These are phyloP conservation scores for Vaccinium macrocarpon DNA, from an alignment of 148 eudicot genomes.

Conservation along the genomic window DNA sequence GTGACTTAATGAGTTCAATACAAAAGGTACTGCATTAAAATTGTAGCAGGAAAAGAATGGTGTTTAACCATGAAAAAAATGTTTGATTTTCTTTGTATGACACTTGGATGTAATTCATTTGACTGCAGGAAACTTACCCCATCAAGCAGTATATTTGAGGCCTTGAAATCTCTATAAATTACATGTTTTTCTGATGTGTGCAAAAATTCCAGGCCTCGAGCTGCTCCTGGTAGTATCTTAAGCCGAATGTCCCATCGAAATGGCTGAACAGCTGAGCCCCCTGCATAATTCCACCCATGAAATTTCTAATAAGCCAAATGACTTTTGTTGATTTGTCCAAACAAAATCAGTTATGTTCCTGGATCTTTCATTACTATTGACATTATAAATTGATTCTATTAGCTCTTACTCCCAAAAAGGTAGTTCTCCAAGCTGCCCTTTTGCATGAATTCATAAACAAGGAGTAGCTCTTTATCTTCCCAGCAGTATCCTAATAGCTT, in stretches of 20 bases:
- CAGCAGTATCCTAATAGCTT: conserved; percentile 79
- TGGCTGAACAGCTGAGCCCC: conserved; percentile 76
- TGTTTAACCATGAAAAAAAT: neutral
- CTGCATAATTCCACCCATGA: conserved; percentile 26
- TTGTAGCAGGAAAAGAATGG: neutral
- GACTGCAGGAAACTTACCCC: conserved; percentile 44
- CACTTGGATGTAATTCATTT: neutral
- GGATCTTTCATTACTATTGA: neutral
- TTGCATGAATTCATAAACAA: conserved; percentile 74
- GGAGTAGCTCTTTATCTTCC: conserved; percentile 79
- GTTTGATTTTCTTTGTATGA: conserved; percentile 1
- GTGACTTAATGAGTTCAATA: neutral
- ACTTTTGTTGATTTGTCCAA: neutral
- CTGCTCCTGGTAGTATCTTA: conserved; percentile 77
- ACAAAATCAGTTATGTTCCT: neutral
- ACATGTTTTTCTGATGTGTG: conserved; percentile 67
- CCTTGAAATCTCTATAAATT: conserved; percentile 80
- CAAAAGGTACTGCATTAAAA: neutral
- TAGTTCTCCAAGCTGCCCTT: conserved; percentile 88
- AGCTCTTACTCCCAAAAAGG: conserved; percentile 76
- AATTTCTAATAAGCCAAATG: neutral
- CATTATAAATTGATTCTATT: neutral
- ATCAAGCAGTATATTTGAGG: conserved; percentile 83
- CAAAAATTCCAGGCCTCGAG: conserved; percentile 71
- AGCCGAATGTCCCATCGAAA: conserved; percentile 84